Percentiles rank a stretch among this genome's conserved stretches.
These are phyloP conservation scores for Mycosarcoma mackinlayi DNA, from an alignment of 1,284 basidiomycete species.

Conservation along the genomic window DNA sequence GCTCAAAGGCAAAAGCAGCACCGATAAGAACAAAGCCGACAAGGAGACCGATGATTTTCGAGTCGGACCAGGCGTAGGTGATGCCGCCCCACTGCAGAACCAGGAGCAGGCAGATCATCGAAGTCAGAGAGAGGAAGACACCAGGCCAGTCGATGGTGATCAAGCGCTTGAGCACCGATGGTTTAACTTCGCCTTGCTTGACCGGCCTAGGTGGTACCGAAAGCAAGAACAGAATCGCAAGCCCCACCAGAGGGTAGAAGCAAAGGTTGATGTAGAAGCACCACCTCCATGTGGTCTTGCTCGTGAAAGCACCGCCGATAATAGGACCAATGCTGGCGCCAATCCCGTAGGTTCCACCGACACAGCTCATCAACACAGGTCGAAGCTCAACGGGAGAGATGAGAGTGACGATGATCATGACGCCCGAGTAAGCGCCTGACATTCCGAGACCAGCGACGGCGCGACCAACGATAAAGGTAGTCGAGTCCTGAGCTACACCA, in stretches of 20 bases:
- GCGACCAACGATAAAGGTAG: slow-evolving; percentile 58
- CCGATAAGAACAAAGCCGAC: slow-evolving; percentile 53
- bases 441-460: slow-evolving; percentile 58
- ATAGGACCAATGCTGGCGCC: slow-evolving; percentile 47
- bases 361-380: slow-evolving; percentile 35
- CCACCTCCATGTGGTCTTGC: slow-evolving; percentile 59
- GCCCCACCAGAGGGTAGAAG: slow-evolving; percentile 44
- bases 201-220: slow-evolving; percentile 8
- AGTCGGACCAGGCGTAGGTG: slow-evolving; percentile 55
- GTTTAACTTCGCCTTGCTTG: not conserved
- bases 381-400: slow-evolving; percentile 33
- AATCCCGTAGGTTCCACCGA: slow-evolving; percentile 50
- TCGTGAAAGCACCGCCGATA: slow-evolving; percentile 52
- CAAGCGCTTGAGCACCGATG: slow-evolving; percentile 28
- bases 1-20: slow-evolving; percentile 48
- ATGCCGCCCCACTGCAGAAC: slow-evolving; percentile 60
- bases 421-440: slow-evolving; percentile 55
- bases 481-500: slow-evolving; percentile 43
- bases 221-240: slow-evolving; percentile 48
- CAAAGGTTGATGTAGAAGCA: slow-evolving; percentile 58
- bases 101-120: slow-evolving; percentile 64
- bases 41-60: slow-evolving; percentile 60
- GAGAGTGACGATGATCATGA: slow-evolving; percentile 48
- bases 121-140: slow-evolving; percentile 53
- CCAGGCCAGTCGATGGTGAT: slow-evolving; percentile 62